Base-by-base conservation (phyloP, 1,139 yeast species). In the Saccharomyces hybrid region DNA sequence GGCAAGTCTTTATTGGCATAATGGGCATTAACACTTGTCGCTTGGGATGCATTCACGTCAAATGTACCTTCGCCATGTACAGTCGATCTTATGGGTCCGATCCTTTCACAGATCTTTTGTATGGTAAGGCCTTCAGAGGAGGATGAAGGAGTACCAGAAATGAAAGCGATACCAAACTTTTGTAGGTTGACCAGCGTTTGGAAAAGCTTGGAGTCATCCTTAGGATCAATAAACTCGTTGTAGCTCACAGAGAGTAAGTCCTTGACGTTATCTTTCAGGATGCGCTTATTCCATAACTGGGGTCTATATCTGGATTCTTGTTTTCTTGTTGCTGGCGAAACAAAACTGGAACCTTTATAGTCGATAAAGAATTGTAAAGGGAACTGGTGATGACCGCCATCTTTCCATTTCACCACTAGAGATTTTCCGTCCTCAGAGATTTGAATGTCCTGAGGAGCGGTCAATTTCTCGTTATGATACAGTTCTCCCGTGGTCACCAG, bases 81-180 rank as follows among this genome's bases (percentile, higher is more conserved):
- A 0, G 95, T 87, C 57, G 79, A 76, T 62, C 84, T 84, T 56
- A 87, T 75, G 61, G 86, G 86, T 0, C 95, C 95, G 54, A 86
- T 82, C 56, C 78, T 75, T 50, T 74, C 70, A 8, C 88, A 93
- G 48, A 88, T 71, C 32, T 60, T 58, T 56, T 75, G 76, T 2
- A 79, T 79, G 13, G 65, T 65, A 30, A 66, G 63, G 14, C 63
- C 63, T 6, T 55, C 58, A 27, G 30, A 34, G 23, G 48, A 47
- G 7, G 20, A n/a, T 9, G 50, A 47, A n/a, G 50, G 50, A 5
- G 50, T 48, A 52, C 77, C 74, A 26, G 77, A 74, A 16, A 88
- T 71, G 58, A 85, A 79, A 5, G 79, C 73, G 13, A 88, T 57
- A 0, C 96, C 96, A 59, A 75, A 79, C 53, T 72, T 73, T 61